Percentiles rank a stretch among this genome's conserved stretches.
phyloP scores from a whole-genome alignment of 208 protist species.

The Paratrypanosoma confusum region DNA sequence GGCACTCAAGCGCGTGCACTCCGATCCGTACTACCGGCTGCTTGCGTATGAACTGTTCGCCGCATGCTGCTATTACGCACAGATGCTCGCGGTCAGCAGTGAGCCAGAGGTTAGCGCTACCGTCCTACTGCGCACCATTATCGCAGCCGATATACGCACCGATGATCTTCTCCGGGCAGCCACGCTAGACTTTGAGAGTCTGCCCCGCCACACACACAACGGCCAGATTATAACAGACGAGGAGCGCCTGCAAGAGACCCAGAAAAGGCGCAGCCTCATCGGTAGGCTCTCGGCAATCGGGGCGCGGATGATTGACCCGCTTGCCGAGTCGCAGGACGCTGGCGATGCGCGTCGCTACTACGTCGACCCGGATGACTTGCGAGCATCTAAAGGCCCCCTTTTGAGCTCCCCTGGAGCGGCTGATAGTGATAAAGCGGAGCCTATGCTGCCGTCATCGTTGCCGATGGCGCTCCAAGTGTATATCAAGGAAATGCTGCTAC shows the following conservation, averaged over 20 bases:
- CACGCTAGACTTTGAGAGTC: constrained; percentile 36
- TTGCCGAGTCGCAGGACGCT: no score
- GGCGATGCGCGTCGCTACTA: no score
- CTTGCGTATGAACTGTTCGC: constrained; percentile 66
- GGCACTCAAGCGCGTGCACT: constrained; percentile 9
- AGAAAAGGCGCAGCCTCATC: no score
- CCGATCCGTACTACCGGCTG: constrained; percentile 45
- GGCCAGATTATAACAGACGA: no score
- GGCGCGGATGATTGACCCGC: neutral
- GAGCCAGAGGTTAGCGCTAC: constrained; percentile 28
- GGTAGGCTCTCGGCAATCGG: no score
- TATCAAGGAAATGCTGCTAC: constrained; percentile 62
- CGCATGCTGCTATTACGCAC: constrained; percentile 52
- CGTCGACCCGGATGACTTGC: no score
- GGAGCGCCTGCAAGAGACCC: no score
- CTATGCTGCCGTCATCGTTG: constrained; percentile 1
- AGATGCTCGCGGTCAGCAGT: constrained; percentile 38
- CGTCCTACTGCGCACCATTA: constrained; percentile 44
- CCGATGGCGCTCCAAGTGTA: constrained; percentile 27
- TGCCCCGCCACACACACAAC: constrained; percentile 30
- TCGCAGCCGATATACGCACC: constrained; percentile 55
- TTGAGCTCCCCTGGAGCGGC: no score
- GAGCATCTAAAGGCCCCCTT: no score
- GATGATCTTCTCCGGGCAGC: constrained; percentile 36
- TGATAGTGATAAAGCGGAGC: no score